A percentile compares a stretch with the other conserved stretches of the same genome.
phyloP scores from a whole-genome alignment of 495 filamentous ascomycete species.

The Neurospora africana region DNA sequence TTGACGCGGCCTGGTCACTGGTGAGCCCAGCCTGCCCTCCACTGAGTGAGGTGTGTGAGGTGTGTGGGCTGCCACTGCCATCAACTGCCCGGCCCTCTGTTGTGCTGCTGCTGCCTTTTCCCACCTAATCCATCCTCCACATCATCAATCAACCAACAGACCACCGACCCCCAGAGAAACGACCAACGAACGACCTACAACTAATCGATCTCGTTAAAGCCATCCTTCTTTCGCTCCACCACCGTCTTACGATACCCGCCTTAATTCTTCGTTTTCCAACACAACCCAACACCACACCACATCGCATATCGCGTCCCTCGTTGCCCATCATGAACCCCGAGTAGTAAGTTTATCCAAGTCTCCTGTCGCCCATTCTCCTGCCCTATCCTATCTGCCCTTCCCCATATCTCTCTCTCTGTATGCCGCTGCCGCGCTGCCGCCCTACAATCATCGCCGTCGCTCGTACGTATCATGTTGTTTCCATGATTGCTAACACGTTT shows the following conservation, averaged over 20 bases:
- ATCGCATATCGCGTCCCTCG: background rate
- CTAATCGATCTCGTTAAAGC: background rate
- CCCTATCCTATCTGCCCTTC: background rate
- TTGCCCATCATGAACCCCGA: conserved; percentile 78
- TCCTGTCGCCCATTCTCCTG: conserved; percentile 7
- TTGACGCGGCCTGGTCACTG: conserved; percentile 23
- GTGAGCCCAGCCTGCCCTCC: background rate
- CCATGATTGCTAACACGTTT: conserved; percentile 9
- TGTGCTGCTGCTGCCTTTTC: background rate
- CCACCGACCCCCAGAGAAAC: background rate
- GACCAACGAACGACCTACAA: background rate
- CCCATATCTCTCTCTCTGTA: background rate
- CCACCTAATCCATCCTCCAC: conserved; percentile 12
- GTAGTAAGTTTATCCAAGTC: conserved; percentile 55
- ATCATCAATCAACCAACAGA: conserved; percentile 15
- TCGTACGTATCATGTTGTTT: conserved; percentile 4
- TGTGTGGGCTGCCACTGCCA: background rate
- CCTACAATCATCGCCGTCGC: background rate
- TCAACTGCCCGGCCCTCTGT: background rate
- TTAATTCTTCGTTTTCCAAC: conserved; percentile 9
- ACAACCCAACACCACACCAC: conserved; percentile 4
- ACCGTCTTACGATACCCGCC: background rate
- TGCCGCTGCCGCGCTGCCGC: background rate
- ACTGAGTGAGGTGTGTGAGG: background rate
- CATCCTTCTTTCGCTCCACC: conserved; percentile 5